A percentile compares a stretch with the other conserved stretches of the same genome.
These are phyloP conservation scores for Pezicula neosporulosa DNA, from an alignment of 2,329 filamentous ascomycete genomes.

Conservation along the genomic window DNA sequence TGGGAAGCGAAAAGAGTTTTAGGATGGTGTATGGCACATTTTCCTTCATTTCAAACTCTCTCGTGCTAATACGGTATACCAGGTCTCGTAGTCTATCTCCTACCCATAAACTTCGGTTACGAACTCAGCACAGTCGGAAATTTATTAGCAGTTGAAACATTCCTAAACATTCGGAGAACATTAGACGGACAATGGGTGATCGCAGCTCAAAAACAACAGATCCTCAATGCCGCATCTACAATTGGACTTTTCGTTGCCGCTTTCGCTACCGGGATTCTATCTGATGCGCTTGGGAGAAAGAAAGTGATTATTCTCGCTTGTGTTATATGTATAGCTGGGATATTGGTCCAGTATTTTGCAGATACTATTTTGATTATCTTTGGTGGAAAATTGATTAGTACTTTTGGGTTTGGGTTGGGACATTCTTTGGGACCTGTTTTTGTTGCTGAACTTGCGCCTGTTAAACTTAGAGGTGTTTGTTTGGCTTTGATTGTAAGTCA, in stretches of 20 bases:
- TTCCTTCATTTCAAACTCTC: no score
- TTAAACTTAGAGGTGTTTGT: constrained; percentile 28
- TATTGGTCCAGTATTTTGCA: constrained; percentile 24
- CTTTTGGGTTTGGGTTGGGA: constrained; percentile 28
- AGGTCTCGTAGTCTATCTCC: constrained; percentile 26
- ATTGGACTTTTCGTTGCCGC: constrained; percentile 28
- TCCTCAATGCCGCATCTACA: constrained; percentile 27
- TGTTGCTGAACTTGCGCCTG: constrained; percentile 29
- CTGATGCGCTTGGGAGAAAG: no score
- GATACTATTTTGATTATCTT: constrained; percentile 23
- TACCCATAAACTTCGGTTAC: constrained; percentile 30
- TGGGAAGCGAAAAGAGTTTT: not conserved
- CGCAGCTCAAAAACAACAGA: constrained; percentile 25
- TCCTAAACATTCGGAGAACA: constrained; percentile 23
- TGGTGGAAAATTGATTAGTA: constrained; percentile 26
- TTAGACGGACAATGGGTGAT: constrained; percentile 16
- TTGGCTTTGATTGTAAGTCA: constrained; percentile 22
- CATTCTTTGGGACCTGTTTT: constrained; percentile 30
- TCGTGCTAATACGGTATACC: not conserved
- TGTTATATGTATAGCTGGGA: constrained; percentile 19
- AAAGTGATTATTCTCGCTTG: constrained; percentile 5
- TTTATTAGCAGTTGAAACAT: constrained; percentile 26
- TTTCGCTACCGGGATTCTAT: constrained; percentile 9
- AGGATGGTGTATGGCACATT: not conserved
- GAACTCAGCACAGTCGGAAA: constrained; percentile 27